Evolutionary conservation across 129 eudicot species (phyloP), one percentile per base, ranked within the genome.

Genomic region (Artemisia annua): DNA sequence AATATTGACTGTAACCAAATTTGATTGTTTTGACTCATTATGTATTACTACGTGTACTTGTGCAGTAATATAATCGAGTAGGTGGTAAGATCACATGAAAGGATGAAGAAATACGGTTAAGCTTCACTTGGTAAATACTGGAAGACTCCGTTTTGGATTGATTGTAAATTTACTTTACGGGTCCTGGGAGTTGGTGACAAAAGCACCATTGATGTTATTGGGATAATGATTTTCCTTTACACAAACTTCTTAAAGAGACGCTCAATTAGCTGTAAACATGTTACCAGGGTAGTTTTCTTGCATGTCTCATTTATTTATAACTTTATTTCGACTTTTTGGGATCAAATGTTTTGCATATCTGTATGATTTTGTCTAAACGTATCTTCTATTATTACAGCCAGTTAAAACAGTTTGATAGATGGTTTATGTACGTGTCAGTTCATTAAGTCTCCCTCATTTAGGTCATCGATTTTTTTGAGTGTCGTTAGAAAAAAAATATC

Each of bases 161-260:
- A 22, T 71, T 71, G 73, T 78, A 78, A 78, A 78, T 68, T 54
- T 53, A 56, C 52, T 18, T 22, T 67, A 44, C 48, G 57, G 70
- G 32, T 59, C 69, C 60, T 19, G 2, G 57, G 70, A 70, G 81
- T 77, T 28, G 44, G 24, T 1, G 67, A 71, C 54, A 26, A 7
- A 49, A 58, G 19, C 52, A 32, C 53, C 53, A 35, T 56, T 63
- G 44, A 52, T 74, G 72, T 74, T 73, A 74, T 53, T 74, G 56
- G 20, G 49, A 48, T 26, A 49, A 52, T 12, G 58, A 70, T 28
- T 28, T 53, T 30, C 69, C 19, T 68, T 78, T 59, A 70, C 55
- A 52, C 71, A 22, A 26, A 58, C 46, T 59, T 72, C 3, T 24
- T 48, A 63, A 30, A 63, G 48, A 65, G 35, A 52, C 17, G 7